Percentiles rank a stretch among this genome's conserved stretches.
These are phyloP conservation scores for Polyrhizophydium stewartii DNA, from an alignment of 371 early-diverging fungal genomes.

Conservation along the genomic window DNA sequence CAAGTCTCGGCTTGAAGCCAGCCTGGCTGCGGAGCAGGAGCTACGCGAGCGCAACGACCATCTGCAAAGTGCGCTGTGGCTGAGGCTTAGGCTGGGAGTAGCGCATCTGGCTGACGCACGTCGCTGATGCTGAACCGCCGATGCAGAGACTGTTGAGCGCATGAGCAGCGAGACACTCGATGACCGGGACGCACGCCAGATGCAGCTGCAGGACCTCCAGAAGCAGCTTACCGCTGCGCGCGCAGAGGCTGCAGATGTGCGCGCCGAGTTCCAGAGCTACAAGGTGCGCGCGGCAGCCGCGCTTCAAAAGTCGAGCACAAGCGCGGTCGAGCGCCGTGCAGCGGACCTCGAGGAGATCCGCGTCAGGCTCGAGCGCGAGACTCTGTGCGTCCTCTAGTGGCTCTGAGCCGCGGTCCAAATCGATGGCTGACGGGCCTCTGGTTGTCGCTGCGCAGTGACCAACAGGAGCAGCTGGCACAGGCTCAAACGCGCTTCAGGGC, in stretches of 20 bases:
- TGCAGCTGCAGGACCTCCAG: background rate
- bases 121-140: no score
- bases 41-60: background rate
- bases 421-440: no score
- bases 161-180: background rate
- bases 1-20: background rate
- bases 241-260: conserved; percentile 11
- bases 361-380: background rate
- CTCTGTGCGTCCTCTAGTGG: background rate
- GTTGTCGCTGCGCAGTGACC: background rate
- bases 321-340: conserved; percentile 6
- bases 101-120: no score
- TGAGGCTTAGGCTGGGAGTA: no score
- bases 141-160: background rate
- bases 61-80: background rate
- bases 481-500: background rate
- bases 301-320: conserved; percentile 18
- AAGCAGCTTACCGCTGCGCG: background rate
- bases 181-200: background rate
- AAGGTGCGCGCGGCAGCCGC: conserved; percentile 26
- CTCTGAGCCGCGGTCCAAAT: no score
- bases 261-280: conserved; percentile 28
- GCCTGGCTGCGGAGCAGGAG: background rate
- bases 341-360: conserved; percentile 5
- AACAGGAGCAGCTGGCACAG: background rate